Base-by-base conservation (phyloP, 2,329 filamentous ascomycete species). In the Achaetomium macrosporum region DNA sequence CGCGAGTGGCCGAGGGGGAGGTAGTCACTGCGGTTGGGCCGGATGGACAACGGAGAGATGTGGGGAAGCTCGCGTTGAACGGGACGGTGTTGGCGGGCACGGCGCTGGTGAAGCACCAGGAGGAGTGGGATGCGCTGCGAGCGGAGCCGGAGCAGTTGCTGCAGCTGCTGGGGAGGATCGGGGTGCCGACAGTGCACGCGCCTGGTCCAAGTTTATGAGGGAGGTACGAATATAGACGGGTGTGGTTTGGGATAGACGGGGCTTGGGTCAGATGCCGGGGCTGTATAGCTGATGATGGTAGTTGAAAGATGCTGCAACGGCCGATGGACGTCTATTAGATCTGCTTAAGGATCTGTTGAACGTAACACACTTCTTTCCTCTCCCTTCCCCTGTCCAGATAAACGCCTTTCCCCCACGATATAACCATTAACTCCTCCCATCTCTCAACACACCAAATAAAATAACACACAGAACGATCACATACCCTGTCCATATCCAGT, bases 31-130 rank as follows among this genome's bases (percentile, higher is more conserved):
- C 15, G 12, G 33, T 20, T 2, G 25, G 2, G 40, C 57, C 66
- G 45, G 39, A 57, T 33, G 55, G 61, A 53, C 44, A 47, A 3
- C 66, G 64, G 52, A 49, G 53, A 10, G 66, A 63, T 9, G 64
- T 71, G 2, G 79, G 78, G 0, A 65, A 61, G 20, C 53, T 83
- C 31, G 68, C 76, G 16, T 66, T 85, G 33, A 85, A 85, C 50
- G 82, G 82, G 3, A 84, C 82, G 0, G 66, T 85, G n/a, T 64
- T 85, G 56, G 82, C 81, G 10, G 82, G 82, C 7, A 85, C 82
- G 10, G 78, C 81, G 25, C 67, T 85, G 50, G 82, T 85, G 15
- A 85, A 84, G 68, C 80, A 65, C 29, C 67, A 78, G 60, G 67
- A 64, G 3, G 81, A 84, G 65, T 84, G 80, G 79, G 69, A 81